Evolutionary conservation across 371 early-diverging fungal genomes (phyloP).

Genomic region (Nematocida sp.): DNA sequence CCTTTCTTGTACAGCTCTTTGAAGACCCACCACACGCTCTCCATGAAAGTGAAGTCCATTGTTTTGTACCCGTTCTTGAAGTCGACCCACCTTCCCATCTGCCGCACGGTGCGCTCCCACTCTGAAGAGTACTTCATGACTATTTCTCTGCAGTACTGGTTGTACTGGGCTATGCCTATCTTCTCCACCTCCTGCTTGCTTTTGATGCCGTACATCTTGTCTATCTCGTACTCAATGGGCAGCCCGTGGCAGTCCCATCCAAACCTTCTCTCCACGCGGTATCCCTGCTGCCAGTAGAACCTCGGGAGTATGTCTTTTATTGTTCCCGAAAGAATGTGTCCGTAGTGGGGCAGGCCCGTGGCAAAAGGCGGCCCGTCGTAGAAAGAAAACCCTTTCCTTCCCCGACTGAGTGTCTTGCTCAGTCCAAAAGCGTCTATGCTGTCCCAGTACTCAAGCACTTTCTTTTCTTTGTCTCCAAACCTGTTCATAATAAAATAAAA

Average conservation of each 20-base stretch:
- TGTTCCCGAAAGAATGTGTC: conserved; percentile 96
- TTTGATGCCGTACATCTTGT: conserved; percentile 84
- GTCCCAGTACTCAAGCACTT: conserved; percentile 85
- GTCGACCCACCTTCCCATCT: conserved; percentile 99
- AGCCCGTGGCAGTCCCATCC: conserved; percentile 99
- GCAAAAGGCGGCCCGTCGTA: conserved; percentile 99
- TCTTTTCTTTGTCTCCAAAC: conserved; percentile 74
- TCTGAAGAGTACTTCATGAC: conserved; percentile 92
- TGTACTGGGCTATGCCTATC: conserved; percentile 97
- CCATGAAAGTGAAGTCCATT: conserved; percentile 86
- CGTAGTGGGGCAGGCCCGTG: conserved; percentile 99
- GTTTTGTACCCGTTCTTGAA: conserved; percentile 99
- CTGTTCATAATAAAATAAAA: conserved; percentile 10
- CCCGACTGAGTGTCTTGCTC: conserved; percentile 74
- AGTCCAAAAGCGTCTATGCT: conserved; percentile 92
- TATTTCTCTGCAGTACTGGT: conserved; percentile 90
- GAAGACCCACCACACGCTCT: conserved; percentile 98
- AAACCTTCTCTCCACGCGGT: conserved; percentile 91
- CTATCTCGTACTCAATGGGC: conserved; percentile 98
- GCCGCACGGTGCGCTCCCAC: conserved; percentile 89
- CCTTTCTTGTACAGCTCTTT: conserved; percentile 87
- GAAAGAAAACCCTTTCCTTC: conserved; percentile 59
- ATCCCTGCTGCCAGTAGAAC: conserved; percentile 89
- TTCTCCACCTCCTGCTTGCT: conserved; percentile 73
- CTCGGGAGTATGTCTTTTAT: conserved; percentile 99